phyloP scores from a whole-genome alignment of 228 moss, liverwort and hornwort genomes.

The Sphagnum fallax region DNA sequence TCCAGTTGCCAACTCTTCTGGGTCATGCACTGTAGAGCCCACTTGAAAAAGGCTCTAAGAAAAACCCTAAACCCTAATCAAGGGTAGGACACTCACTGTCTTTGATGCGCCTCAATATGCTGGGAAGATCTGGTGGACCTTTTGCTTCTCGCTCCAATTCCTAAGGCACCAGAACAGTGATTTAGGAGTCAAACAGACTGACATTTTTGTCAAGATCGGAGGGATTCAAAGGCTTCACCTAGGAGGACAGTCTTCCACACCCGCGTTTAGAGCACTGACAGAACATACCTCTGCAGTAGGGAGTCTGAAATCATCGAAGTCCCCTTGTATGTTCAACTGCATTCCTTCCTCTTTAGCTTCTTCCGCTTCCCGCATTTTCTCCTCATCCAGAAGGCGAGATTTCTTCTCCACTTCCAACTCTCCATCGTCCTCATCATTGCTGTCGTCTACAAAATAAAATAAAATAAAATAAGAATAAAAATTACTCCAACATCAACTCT shows the following conservation, averaged over 20 bases:
- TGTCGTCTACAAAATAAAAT: background rate
- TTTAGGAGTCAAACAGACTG: background rate
- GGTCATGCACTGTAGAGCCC: no score
- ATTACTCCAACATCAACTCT: background rate
- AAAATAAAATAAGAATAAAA: background rate
- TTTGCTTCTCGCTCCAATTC: conserved; percentile 67
- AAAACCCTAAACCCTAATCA: no score
- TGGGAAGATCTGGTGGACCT: conserved; percentile 74
- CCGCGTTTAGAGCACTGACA: no score
- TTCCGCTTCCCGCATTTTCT: conserved; percentile 57
- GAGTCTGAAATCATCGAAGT: conserved; percentile 46
- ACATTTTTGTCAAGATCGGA: background rate
- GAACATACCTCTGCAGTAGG: conserved; percentile 60
- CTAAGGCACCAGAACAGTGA: conserved; percentile 13
- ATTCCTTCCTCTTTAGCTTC: conserved; percentile 79
- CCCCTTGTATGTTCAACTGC: conserved; percentile 53
- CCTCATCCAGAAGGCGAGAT: conserved; percentile 63
- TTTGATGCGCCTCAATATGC: conserved; percentile 76
- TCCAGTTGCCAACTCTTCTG: no score
- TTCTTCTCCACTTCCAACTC: conserved; percentile 94
- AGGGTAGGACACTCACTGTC: conserved; percentile 37
- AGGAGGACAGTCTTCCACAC: no score
- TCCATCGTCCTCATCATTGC: conserved; percentile 48
- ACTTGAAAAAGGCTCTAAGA: no score
- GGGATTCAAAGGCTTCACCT: no score